Percentiles rank a stretch among this genome's conserved stretches.
phyloP scores from a whole-genome alignment of 2,329 filamentous ascomycete species.

The Zymoseptoria ardabiliae region DNA sequence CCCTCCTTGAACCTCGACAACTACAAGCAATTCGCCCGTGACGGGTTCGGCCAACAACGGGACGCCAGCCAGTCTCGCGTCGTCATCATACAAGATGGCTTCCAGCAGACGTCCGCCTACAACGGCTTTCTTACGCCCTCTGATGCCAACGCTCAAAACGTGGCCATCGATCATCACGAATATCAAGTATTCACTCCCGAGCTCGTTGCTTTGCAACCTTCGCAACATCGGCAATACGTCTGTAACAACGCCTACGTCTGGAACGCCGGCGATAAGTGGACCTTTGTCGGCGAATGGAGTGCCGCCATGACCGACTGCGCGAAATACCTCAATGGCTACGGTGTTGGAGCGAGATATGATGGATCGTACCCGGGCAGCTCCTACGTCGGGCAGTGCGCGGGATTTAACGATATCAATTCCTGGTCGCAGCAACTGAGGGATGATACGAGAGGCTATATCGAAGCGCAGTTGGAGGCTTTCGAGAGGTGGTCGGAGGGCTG shows the following conservation, averaged over 20 bases:
- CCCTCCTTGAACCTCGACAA: slow-evolving; percentile 39
- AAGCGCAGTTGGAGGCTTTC: slow-evolving; percentile 48
- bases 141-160: slow-evolving; percentile 45
- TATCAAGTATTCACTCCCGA: slow-evolving; percentile 56
- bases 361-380: slow-evolving; percentile 44
- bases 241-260: slow-evolving; percentile 49
- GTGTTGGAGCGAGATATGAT: slow-evolving; percentile 53
- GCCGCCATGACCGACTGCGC: slow-evolving; percentile 59
- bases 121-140: slow-evolving; percentile 52
- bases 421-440: slow-evolving; percentile 41
- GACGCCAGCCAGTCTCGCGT: slow-evolving; percentile 25
- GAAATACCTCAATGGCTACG: slow-evolving; percentile 45
- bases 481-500: slow-evolving; percentile 47
- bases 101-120: slow-evolving; percentile 48
- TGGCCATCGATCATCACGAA: slow-evolving; percentile 61
- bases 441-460: slow-evolving; percentile 46
- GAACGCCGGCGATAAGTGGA: slow-evolving; percentile 53
- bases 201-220: slow-evolving; percentile 43
- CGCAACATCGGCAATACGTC: slow-evolving; percentile 48
- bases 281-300: slow-evolving; percentile 63
- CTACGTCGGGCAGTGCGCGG: slow-evolving; percentile 49
- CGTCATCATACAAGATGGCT: slow-evolving; percentile 55
- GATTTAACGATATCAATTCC: slow-evolving; percentile 42
- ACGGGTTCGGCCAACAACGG: slow-evolving; percentile 42
- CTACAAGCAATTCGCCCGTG: slow-evolving; percentile 49